Evolutionary conservation across 2,329 filamentous ascomycete genomes (phyloP).

Genomic region (Penicillium sp.): DNA sequence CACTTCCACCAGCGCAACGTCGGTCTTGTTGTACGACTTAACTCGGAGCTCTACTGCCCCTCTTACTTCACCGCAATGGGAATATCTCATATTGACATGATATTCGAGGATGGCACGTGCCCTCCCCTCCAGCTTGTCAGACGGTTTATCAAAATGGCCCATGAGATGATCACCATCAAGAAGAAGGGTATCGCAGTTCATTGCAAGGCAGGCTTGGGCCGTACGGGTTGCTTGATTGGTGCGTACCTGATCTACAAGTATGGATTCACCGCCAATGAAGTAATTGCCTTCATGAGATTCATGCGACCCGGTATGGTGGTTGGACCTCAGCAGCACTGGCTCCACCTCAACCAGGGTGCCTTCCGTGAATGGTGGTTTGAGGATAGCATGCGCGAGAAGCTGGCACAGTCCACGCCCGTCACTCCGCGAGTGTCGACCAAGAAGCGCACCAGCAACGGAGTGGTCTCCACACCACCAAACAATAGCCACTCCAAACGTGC

Average conservation of each 20-base stretch:
- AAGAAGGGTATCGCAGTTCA: conserved; percentile 95
- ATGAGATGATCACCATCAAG: conserved; percentile 87
- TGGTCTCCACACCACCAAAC: conserved; percentile 81
- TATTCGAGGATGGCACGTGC: conserved; percentile 97
- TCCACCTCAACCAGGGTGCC: conserved; percentile 91
- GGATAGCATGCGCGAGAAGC: conserved; percentile 74
- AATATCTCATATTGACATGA: conserved; percentile 97
- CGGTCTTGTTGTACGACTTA: conserved; percentile 89
- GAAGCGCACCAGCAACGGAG: conserved; percentile 63
- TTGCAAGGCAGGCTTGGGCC: conserved; percentile 94
- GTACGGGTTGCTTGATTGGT: conserved; percentile 93
- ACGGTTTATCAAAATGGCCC: conserved; percentile 91
- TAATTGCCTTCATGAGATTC: conserved; percentile 98
- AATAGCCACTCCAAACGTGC: conserved; percentile 71
- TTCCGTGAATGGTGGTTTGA: conserved; percentile 98
- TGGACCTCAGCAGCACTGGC: conserved; percentile 96
- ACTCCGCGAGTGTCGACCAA: conserved; percentile 56
- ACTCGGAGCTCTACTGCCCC: conserved; percentile 92
- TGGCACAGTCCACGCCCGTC: conserved; percentile 64
- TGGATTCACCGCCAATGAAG: conserved; percentile 94
- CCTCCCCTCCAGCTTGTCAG: conserved; percentile 84
- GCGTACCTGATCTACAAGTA: conserved; percentile 97
- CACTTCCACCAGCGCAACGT: conserved; percentile 88
- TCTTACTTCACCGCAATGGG: conserved; percentile 96
- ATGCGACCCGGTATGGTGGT: conserved; percentile 99